phyloP scores from a whole-genome alignment of 108 stramenopile genomes.

The Mediolabrus comicus region DNA sequence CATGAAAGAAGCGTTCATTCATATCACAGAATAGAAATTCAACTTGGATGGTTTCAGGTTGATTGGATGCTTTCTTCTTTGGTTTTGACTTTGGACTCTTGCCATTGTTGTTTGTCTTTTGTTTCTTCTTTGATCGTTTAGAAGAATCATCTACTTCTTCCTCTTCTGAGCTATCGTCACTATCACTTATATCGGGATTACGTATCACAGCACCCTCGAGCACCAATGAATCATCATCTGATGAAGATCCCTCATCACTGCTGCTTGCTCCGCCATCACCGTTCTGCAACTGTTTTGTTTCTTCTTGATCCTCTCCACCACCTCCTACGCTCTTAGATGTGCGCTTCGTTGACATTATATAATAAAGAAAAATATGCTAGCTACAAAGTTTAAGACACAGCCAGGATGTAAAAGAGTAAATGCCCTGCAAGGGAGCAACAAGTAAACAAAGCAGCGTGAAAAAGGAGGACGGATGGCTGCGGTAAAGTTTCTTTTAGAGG shows the following conservation, averaged over 20 bases:
- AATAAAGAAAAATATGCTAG: neutral
- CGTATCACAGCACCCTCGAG: conserved; percentile 74
- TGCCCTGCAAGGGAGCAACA: too few relatives aligned
- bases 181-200: conserved; percentile 62
- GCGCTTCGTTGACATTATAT: conserved; percentile 23
- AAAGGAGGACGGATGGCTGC: conserved; percentile 4
- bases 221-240: conserved; percentile 51
- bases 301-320: conserved; percentile 4
- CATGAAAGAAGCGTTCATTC: conserved; percentile 81
- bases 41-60: conserved; percentile 67
- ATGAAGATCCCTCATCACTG: conserved; percentile 32
- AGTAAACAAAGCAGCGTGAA: neutral
- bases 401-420: too few relatives aligned
- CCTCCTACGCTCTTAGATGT: conserved; percentile 15
- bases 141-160: conserved; percentile 26
- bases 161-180: conserved; percentile 41
- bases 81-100: conserved; percentile 44
- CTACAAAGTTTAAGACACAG: neutral
- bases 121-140: conserved; percentile 33
- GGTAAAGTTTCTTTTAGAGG: too few relatives aligned
- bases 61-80: conserved; percentile 20
- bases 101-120: conserved; percentile 18
- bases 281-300: conserved; percentile 17
- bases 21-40: conserved; percentile 86
- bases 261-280: conserved; percentile 4